A percentile compares a stretch with the other conserved stretches of the same genome.
Conservation (phyloP, 208 protist genomes). For the Crithidia thermophila region DNA sequence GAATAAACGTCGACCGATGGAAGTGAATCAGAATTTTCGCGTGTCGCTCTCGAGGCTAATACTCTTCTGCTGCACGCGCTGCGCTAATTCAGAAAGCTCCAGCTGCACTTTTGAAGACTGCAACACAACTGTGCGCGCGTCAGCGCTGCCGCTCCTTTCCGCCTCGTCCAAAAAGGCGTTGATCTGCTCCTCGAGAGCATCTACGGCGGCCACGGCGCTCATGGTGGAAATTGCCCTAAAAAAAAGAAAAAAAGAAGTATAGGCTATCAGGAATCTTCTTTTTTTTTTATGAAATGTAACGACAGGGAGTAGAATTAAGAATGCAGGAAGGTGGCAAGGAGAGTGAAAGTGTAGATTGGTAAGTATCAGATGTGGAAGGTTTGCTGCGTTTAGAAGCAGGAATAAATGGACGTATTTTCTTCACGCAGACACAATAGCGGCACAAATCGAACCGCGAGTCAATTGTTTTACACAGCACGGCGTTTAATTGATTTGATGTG, state of each 20-base stretch:
- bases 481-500: too few species aligned
- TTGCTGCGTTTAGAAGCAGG: too few species aligned
- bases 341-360: too few species aligned
- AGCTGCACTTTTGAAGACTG: constrained; percentile 23
- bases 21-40: not conserved
- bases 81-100: constrained; percentile 29
- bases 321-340: too few species aligned
- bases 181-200: constrained; percentile 29
- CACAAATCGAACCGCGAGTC: too few species aligned
- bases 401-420: too few species aligned
- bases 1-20: not conserved
- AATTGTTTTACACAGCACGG: too few species aligned
- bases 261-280: not conserved
- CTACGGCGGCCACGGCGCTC: constrained; percentile 14
- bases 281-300: not conserved
- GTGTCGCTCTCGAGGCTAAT: constrained; percentile 21
- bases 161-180: constrained; percentile 13
- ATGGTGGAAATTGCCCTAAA: not conserved
- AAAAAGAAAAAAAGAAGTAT: constrained; percentile 12
- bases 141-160: constrained; percentile 18
- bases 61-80: constrained; percentile 24
- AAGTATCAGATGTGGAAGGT: too few species aligned
- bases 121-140: constrained; percentile 25
- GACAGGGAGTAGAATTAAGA: too few species aligned
- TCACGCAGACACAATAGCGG: too few species aligned